phyloP scores from a whole-genome alignment of 83 land plant species.

The Isoetes engelmannii region DNA sequence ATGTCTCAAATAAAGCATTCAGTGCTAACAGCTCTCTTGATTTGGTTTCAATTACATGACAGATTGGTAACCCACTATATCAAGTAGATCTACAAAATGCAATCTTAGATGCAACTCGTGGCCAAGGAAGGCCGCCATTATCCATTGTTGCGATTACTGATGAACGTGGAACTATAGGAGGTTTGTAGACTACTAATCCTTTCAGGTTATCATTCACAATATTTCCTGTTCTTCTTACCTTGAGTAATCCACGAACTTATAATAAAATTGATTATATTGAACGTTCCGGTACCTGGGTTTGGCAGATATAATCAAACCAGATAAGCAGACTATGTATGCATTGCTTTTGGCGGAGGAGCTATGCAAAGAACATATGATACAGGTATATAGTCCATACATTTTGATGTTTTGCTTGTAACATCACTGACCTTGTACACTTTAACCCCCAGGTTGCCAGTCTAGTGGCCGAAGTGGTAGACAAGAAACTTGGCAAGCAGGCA shows the following conservation, averaged over 20 bases:
- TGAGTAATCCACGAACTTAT: not conserved
- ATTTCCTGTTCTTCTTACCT: not conserved
- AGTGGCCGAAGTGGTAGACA: constrained; percentile 78
- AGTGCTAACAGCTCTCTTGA: too few relatives aligned
- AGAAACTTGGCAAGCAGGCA: constrained; percentile 82
- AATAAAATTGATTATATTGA: not conserved
- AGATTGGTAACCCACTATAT: constrained; percentile 79
- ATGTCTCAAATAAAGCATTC: not conserved
- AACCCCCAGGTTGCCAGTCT: constrained; percentile 64
- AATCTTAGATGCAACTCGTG: constrained; percentile 34
- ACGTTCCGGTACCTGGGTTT: not conserved
- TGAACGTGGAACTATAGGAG: constrained; percentile 68
- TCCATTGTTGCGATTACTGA: constrained; percentile 72
- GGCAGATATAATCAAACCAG: constrained; percentile 71
- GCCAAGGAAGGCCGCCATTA: constrained; percentile 44
- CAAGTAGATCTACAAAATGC: constrained; percentile 56
- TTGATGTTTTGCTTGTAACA: not conserved
- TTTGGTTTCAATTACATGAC: not conserved
- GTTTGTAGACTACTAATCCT: constrained; percentile 23
- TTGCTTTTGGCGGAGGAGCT: constrained; percentile 76
- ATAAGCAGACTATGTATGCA: constrained; percentile 72
- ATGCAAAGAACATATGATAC: constrained; percentile 54
- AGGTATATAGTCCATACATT: constrained; percentile 37
- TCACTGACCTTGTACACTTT: not conserved
- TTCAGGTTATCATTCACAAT: not conserved